These are phyloP conservation scores for Hemileccinum rubropunctum DNA, from an alignment of 768 basidiomycete genomes.

Conservation along the genomic window DNA sequence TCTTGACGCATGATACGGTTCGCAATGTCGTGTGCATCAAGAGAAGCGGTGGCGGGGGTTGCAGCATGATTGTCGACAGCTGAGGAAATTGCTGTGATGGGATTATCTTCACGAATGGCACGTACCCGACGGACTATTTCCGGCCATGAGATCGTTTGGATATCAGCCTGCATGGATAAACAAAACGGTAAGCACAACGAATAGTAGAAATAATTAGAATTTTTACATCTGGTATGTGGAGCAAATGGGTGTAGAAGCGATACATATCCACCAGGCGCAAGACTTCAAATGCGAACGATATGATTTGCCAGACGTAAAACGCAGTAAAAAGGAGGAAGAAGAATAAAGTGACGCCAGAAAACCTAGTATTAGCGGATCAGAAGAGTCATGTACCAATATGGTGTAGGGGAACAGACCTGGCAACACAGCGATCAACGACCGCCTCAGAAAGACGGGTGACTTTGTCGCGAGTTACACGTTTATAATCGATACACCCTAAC, in stretches of 20 bases:
- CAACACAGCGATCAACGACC: slow-evolving; percentile 78
- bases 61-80: slow-evolving; percentile 46
- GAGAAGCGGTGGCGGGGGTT: slow-evolving; percentile 73
- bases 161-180: slow-evolving; percentile 74
- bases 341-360: slow-evolving; percentile 80
- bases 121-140: slow-evolving; percentile 90
- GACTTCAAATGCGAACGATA: slow-evolving; percentile 72
- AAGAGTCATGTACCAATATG: neutral
- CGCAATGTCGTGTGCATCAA: slow-evolving; percentile 97
- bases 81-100: slow-evolving; percentile 82
- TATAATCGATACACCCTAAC: slow-evolving; percentile 92
- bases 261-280: slow-evolving; percentile 90
- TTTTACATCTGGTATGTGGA: slow-evolving; percentile 91
- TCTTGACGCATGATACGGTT: slow-evolving; percentile 98
- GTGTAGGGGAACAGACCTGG: slow-evolving; percentile 53
- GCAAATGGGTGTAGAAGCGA: slow-evolving; percentile 90
- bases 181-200: slow-evolving; percentile 9
- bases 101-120: slow-evolving; percentile 89
- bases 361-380: slow-evolving; percentile 43
- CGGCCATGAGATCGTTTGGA: slow-evolving; percentile 97
- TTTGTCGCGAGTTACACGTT: slow-evolving; percentile 65
- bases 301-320: slow-evolving; percentile 88
- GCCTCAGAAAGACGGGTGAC: slow-evolving; percentile 74
- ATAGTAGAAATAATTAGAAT: neutral
- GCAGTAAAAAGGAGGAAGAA: slow-evolving; percentile 82